Percentiles rank a stretch among this genome's conserved stretches.
Evolutionary conservation across 2,329 filamentous ascomycete genomes (phyloP).

Genomic region (Fusarium sambucinum): DNA sequence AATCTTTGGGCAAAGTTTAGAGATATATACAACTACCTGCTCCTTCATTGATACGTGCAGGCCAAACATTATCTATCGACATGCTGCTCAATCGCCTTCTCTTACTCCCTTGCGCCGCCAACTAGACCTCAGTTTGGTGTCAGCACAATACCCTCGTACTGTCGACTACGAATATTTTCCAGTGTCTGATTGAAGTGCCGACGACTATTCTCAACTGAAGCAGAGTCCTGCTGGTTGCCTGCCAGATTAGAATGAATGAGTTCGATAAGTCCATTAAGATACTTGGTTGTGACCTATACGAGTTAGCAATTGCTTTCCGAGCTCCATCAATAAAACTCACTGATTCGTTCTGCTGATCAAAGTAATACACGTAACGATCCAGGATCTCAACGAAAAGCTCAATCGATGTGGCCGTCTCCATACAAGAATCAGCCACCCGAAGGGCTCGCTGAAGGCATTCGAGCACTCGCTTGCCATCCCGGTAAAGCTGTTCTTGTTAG

Average conservation of each 20-base stretch:
- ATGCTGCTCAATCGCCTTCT: slow-evolving; percentile 32
- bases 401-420: slow-evolving; percentile 97
- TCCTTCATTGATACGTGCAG: slow-evolving; percentile 25
- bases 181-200: slow-evolving; percentile 95
- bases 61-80: slow-evolving; percentile 48
- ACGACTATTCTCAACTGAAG: slow-evolving; percentile 86
- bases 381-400: slow-evolving; percentile 98
- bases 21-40: slow-evolving; percentile 50
- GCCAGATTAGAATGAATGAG: slow-evolving; percentile 96
- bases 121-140: slow-evolving; percentile 60
- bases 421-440: slow-evolving; percentile 96
- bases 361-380: slow-evolving; percentile 99
- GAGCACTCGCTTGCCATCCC: slow-evolving; percentile 95
- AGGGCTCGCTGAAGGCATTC: slow-evolving; percentile 96
- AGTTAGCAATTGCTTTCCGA: slow-evolving; percentile 27
- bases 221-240: slow-evolving; percentile 83
- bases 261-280: slow-evolving; percentile 97
- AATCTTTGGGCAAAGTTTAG: slow-evolving; percentile 45
- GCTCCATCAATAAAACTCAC: slow-evolving; percentile 58
- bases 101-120: slow-evolving; percentile 5
- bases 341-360: slow-evolving; percentile 98
- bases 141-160: slow-evolving; percentile 91
- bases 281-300: slow-evolving; percentile 86
- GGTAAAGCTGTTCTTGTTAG: slow-evolving; percentile 78
- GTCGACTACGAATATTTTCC: slow-evolving; percentile 90